Base-by-base conservation (phyloP, 148 eudicot genomes). In the Camellia granthamiana region DNA sequence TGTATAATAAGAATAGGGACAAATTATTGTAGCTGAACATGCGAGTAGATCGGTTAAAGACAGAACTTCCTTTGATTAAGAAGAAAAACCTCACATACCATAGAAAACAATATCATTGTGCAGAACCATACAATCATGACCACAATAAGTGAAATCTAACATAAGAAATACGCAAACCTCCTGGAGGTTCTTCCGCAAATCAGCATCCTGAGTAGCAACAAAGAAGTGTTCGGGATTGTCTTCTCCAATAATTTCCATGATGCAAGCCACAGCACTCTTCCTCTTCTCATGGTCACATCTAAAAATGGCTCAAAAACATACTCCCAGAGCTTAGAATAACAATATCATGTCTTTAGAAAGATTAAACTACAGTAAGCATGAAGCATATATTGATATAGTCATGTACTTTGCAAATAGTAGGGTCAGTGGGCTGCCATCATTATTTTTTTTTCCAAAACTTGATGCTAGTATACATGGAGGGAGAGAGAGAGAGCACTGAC, bases 201-300 rank as follows among this genome's bases (percentile, higher is more conserved):
- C 86, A 62, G 79, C 85, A 79, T 96, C 97, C 84, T 96, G 99
- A 42, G 95, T 92, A 67, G 90, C 98, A 54, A 96, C 94, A 83
- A 92, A 93, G 76, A 96, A 96, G 83, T 96, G 99, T 82, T 96
- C 99, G 2, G 84, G 77, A 78, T 96, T 96, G 13, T 85, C 90
- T 56, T 86, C 92, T 42, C 95, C 95, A 76, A 96, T 80, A 77
- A 89, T 82, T 46, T 93, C 94, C 30, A 72, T 72, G 64, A 96
- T 83, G 86, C 99, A 96, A 85, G 86, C 90, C 21, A 85, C 88
- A 51, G 95, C 99, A 83, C 91, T 90, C 87, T 82, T 90, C 79
- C 89, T 86, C 81, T 83, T 86, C 81, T 92, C 99, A 85, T 96
- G 99, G 75, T 89, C 95, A 83, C 99, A 96, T 82, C 99, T 96